These are phyloP conservation scores for Grosmannia clavigera DNA, from an alignment of 2,329 filamentous ascomycete genomes.

Conservation along the genomic window DNA sequence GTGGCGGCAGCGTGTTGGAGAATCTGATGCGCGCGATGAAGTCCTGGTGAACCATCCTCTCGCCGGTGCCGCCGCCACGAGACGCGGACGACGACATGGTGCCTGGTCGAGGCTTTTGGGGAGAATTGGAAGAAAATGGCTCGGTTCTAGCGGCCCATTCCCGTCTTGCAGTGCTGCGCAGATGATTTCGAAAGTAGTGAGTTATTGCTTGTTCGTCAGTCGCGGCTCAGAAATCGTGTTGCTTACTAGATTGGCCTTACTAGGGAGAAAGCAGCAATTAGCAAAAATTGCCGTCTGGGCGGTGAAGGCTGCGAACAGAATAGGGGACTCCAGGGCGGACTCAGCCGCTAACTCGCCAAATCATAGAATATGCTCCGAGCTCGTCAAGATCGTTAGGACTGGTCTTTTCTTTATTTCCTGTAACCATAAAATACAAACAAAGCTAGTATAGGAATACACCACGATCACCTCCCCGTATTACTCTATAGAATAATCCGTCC, in stretches of 20 bases:
- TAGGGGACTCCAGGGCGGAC: too few relatives aligned
- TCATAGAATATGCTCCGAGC: background rate
- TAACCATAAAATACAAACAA: background rate
- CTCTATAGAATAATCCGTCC: background rate
- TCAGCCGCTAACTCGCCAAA: background rate
- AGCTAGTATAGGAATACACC: background rate
- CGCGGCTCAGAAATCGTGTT: background rate
- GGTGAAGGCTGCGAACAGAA: background rate
- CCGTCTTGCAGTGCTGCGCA: background rate
- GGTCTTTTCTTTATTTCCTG: background rate
- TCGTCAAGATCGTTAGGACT: background rate
- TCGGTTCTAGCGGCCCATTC: background rate
- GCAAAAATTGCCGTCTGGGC: background rate
- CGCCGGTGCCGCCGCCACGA: conserved; percentile 27
- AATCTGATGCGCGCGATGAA: conserved; percentile 95
- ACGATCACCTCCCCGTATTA: background rate
- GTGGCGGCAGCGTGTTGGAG: conserved; percentile 88
- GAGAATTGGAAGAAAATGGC: too few relatives aligned
- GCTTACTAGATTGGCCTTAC: background rate
- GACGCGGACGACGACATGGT: conserved; percentile 30
- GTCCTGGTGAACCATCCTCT: conserved; percentile 71
- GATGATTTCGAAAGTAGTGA: background rate
- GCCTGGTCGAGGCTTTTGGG: background rate
- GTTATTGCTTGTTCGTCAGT: background rate
- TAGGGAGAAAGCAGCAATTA: background rate